Evolutionary conservation across 192 early-diverging fungal species (phyloP).

Genomic region (Paraglomus brasilianum): DNA sequence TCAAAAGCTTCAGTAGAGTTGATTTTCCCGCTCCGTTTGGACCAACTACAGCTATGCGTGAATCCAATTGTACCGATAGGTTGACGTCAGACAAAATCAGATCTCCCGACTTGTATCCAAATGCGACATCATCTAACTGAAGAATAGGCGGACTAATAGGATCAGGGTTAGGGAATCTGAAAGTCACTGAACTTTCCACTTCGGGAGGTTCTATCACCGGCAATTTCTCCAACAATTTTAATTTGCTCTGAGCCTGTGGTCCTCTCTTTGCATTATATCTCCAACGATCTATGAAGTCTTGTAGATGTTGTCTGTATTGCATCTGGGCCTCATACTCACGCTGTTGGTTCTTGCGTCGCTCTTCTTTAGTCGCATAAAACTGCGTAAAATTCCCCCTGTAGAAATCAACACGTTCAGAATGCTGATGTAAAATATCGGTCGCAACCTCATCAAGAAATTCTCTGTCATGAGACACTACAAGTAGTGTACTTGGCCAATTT

Average conservation of each 20-base stretch:
- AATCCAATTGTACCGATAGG: constrained; percentile 95
- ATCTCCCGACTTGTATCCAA: constrained; percentile 79
- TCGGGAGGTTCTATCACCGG: constrained; percentile 87
- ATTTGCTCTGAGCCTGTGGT: constrained; percentile 95
- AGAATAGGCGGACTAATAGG: constrained; percentile 94
- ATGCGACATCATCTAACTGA: constrained; percentile 89
- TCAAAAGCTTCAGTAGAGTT: constrained; percentile 91
- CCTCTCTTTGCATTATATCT: constrained; percentile 97
- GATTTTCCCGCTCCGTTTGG: constrained; percentile 99
- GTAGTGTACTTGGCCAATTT: constrained; percentile 86
- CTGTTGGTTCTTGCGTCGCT: constrained; percentile 86
- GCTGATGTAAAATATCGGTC: constrained; percentile 95
- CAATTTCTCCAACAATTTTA: constrained; percentile 98
- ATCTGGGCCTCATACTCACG: constrained; percentile 97
- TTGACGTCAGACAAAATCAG: constrained; percentile 84
- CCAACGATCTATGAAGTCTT: constrained; percentile 99
- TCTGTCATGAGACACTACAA: constrained; percentile 96
- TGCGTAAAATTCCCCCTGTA: constrained; percentile 94
- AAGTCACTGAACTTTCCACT: constrained; percentile 74
- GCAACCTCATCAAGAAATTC: constrained; percentile 97
- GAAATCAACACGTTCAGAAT: constrained; percentile 88
- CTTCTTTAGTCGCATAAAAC: constrained; percentile 87
- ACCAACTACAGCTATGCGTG: constrained; percentile 94
- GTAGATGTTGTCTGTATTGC: constrained; percentile 90
- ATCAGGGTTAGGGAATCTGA: constrained; percentile 91